Conservation (phyloP, 495 filamentous ascomycete genomes). For the Podospora didyma region DNA sequence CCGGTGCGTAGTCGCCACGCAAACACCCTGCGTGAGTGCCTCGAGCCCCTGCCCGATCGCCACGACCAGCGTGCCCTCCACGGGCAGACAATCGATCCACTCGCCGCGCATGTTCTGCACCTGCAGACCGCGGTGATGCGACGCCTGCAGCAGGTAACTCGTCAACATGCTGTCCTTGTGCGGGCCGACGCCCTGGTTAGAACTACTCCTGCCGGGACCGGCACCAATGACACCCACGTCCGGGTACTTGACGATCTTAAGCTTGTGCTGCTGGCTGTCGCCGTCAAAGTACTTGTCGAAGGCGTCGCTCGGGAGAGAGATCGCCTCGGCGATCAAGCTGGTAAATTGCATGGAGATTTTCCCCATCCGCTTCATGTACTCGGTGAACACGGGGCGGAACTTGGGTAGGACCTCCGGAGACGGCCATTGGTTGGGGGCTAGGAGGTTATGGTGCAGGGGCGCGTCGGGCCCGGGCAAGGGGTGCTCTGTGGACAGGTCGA, state of each 20-base stretch:
- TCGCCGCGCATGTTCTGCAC: slow-evolving; percentile 75
- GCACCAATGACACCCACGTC: slow-evolving; percentile 49
- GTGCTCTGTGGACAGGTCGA: slow-evolving; percentile 81
- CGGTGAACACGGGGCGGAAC: slow-evolving; percentile 65
- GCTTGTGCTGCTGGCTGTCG: slow-evolving; percentile 74
- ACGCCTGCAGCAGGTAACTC: slow-evolving; percentile 82
- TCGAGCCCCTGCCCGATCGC: slow-evolving; percentile 93
- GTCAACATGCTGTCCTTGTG: slow-evolving; percentile 93
- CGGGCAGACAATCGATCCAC: slow-evolving; percentile 76
- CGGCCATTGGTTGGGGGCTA: slow-evolving; percentile 91
- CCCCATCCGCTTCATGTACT: slow-evolving; percentile 74
- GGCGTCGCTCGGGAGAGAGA: slow-evolving; percentile 66
- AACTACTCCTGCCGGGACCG: slow-evolving; percentile 41
- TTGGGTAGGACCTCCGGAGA: slow-evolving; percentile 58
- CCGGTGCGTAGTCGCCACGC: slow-evolving; percentile 80
- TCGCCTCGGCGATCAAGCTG: slow-evolving; percentile 80
- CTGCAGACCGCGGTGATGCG: slow-evolving; percentile 75
- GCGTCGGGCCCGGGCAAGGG: slow-evolving; percentile 57
- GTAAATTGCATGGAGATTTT: slow-evolving; percentile 70
- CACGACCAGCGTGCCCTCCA: slow-evolving; percentile 67
- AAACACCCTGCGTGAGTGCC: slow-evolving; percentile 85
- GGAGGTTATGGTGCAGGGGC: slow-evolving; percentile 74
- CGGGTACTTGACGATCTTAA: slow-evolving; percentile 91
- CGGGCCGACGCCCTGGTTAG: slow-evolving; percentile 79
- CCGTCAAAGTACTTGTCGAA: slow-evolving; percentile 80